These are phyloP conservation scores for Prunus yedoensis DNA, from an alignment of 331 rosid species.

Conservation along the genomic window DNA sequence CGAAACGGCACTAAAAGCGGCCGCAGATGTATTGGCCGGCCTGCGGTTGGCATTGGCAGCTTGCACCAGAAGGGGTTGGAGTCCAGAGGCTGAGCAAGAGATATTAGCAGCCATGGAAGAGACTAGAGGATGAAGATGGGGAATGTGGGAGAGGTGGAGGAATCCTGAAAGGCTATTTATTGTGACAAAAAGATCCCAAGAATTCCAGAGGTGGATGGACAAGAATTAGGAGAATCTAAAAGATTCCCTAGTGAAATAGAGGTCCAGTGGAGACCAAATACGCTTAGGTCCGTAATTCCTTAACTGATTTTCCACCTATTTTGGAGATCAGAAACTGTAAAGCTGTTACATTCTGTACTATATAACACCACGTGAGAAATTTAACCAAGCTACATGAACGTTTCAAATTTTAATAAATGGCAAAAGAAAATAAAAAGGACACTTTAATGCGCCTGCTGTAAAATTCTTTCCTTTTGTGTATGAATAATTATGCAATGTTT, in stretches of 20 bases:
- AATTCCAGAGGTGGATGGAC: neutral
- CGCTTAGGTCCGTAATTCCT: neutral
- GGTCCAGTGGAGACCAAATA: neutral
- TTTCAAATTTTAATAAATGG: neutral
- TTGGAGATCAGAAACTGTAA: neutral
- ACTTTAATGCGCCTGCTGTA: neutral
- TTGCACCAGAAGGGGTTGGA: constrained; percentile 36
- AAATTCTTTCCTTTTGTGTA: too few relatives aligned
- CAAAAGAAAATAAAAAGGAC: too few relatives aligned
- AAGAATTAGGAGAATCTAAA: neutral
- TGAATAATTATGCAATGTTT: too few relatives aligned
- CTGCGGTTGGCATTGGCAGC: constrained; percentile 20
- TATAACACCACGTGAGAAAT: neutral
- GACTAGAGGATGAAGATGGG: neutral
- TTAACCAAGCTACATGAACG: neutral
- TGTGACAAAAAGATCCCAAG: neutral
- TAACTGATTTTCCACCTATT: neutral
- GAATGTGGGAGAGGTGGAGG: neutral
- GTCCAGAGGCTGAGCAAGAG: constrained; percentile 50
- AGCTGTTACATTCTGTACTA: too few relatives aligned
- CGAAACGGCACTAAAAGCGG: constrained; percentile 19
- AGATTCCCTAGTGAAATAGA: neutral
- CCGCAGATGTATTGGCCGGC: constrained; percentile 26
- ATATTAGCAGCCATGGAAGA: constrained; percentile 38
- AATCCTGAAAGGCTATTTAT: neutral